Percentiles rank a stretch among this genome's conserved stretches.
phyloP scores from a whole-genome alignment of 768 basidiomycete species.

The Hygrophoropsis aurantiaca region DNA sequence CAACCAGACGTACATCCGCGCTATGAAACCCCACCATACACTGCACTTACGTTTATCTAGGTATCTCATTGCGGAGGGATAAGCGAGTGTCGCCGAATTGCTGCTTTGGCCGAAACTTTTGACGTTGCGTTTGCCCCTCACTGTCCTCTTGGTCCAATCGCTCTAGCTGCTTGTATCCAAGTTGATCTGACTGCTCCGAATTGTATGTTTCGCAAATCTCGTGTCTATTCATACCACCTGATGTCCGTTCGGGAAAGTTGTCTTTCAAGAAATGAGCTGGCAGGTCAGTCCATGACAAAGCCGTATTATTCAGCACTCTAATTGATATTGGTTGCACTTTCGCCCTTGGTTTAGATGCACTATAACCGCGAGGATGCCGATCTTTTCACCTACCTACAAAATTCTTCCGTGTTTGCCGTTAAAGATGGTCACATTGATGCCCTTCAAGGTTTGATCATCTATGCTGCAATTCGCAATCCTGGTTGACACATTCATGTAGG shows the following conservation, averaged over 20 bases:
- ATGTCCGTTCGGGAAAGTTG: conserved; percentile 33
- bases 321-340: no score
- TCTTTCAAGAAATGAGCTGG: conserved; percentile 69
- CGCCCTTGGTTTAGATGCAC: conserved; percentile 52
- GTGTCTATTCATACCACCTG: not conserved
- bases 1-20: conserved; percentile 59
- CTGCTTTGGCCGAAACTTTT: conserved; percentile 61
- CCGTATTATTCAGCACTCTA: no score
- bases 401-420: conserved; percentile 53
- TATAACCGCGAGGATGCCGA: conserved; percentile 62
- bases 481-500: conserved; percentile 26
- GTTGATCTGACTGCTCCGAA: conserved; percentile 59
- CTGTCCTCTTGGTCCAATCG: conserved; percentile 71
- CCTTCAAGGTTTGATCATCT: conserved; percentile 34
- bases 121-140: conserved; percentile 74
- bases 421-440: conserved; percentile 49
- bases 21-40: no score
- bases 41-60: conserved; percentile 22
- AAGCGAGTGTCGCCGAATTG: conserved; percentile 56
- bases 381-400: conserved; percentile 56
- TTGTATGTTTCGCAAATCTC: conserved; percentile 36
- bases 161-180: conserved; percentile 69
- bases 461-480: no score
- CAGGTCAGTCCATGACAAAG: conserved; percentile 36
- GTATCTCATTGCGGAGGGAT: conserved; percentile 64